phyloP scores from a whole-genome alignment of 148 eudicot species.

The Chenopodium quinoa region DNA sequence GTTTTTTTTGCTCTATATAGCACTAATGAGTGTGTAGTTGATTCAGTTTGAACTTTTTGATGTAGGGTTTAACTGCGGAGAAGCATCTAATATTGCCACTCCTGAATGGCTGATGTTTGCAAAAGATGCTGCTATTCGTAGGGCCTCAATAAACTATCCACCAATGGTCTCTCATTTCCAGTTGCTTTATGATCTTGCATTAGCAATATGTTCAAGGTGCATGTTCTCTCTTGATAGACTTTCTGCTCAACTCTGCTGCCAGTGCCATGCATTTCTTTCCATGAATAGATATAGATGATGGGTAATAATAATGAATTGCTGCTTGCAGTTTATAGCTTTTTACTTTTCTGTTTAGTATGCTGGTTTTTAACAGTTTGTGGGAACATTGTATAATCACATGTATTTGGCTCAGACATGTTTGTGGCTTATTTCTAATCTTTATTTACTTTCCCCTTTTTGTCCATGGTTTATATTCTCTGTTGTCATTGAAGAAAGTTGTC shows the following conservation, averaged over 20 bases:
- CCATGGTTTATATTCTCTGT: not conserved
- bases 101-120: slow-evolving; percentile 96
- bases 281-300: not conserved
- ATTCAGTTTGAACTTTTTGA: slow-evolving; percentile 12
- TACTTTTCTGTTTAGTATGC: not conserved
- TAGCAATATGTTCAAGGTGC: slow-evolving; percentile 79
- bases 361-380: not conserved
- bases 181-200: slow-evolving; percentile 90
- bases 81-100: slow-evolving; percentile 98
- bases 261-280: not conserved
- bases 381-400: not conserved
- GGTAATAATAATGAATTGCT: not conserved
- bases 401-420: not conserved
- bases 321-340: not conserved
- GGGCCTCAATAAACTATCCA: slow-evolving; percentile 89
- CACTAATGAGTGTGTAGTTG: not conserved
- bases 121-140: slow-evolving; percentile 93
- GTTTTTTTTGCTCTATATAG: not conserved
- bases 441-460: not conserved
- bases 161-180: slow-evolving; percentile 99
- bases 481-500: not conserved
- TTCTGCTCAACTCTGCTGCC: not conserved
- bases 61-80: slow-evolving; percentile 84
- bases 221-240: slow-evolving; percentile 17
- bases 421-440: not conserved